phyloP scores from a whole-genome alignment of 768 basidiomycete species.

The Lactarius deliciosus region DNA sequence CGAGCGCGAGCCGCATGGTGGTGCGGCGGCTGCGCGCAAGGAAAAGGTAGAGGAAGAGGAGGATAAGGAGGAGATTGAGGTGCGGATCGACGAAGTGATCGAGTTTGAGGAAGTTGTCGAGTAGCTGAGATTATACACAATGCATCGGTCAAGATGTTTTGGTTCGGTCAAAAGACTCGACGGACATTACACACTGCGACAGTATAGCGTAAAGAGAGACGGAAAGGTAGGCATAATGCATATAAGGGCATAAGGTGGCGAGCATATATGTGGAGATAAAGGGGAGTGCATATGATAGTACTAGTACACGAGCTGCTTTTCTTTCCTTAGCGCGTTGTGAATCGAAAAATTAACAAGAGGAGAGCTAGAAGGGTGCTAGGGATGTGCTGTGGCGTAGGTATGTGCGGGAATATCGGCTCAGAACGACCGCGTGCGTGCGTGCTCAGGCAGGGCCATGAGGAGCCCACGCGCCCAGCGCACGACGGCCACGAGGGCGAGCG shows the following conservation, averaged over 20 bases:
- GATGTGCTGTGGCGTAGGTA: neutral
- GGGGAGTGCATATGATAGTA: neutral
- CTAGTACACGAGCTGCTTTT: neutral
- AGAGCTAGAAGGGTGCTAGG: neutral
- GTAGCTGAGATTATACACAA: slow-evolving; percentile 21
- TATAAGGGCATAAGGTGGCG: neutral
- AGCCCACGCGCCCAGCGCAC: slow-evolving; percentile 8
- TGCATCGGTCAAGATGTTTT: neutral
- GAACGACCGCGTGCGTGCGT: slow-evolving; percentile 2
- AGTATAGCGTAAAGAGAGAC: neutral
- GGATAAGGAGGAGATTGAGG: slow-evolving; percentile 87
- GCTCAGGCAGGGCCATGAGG: neutral
- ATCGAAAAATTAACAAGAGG: neutral
- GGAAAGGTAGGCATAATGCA: neutral
- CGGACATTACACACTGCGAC: neutral
- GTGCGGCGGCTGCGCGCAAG: slow-evolving; percentile 35
- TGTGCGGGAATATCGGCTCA: neutral
- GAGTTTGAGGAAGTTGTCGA: slow-evolving; percentile 76
- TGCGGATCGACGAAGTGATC: slow-evolving; percentile 91
- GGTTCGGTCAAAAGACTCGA: neutral
- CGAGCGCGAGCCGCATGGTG: slow-evolving; percentile 39
- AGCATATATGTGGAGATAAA: neutral
- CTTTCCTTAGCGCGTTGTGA: neutral
- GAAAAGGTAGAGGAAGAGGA: slow-evolving; percentile 69
- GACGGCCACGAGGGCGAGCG: neutral